These are phyloP conservation scores for Hansenula sp. DNA, from an alignment of 1,139 yeast species.

Conservation along the genomic window DNA sequence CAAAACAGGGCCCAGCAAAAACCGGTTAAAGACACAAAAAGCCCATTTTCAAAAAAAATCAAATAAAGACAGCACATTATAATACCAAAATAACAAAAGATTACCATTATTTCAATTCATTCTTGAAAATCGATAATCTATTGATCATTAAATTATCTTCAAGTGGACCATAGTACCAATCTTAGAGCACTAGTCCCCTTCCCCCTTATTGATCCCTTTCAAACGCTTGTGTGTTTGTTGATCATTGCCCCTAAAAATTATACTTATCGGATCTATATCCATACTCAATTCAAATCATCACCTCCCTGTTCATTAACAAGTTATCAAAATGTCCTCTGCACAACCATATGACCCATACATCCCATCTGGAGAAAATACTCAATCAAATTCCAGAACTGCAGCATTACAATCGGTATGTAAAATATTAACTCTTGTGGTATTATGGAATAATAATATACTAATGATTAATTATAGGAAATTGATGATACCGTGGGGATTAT, in stretches of 20 bases:
- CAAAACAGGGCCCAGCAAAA: too few relatives aligned
- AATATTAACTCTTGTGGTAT: neutral
- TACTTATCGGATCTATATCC: neutral
- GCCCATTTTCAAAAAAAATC: neutral
- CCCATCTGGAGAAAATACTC: conserved; percentile 50
- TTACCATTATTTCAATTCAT: too few relatives aligned
- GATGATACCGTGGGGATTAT: conserved; percentile 97
- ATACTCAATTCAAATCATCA: too few relatives aligned
- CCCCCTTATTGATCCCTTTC: too few relatives aligned
- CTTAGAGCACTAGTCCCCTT: too few relatives aligned
- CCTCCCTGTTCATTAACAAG: neutral
- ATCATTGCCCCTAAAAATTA: neutral
- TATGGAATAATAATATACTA: too few relatives aligned
- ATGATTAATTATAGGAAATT: conserved; percentile 57
- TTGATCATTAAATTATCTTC: too few relatives aligned
- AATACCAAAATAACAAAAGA: neutral
- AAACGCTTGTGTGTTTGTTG: too few relatives aligned
- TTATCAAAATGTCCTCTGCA: conserved; percentile 59
- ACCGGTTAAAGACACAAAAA: neutral
- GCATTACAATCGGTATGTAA: conserved; percentile 77
- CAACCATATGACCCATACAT: conserved; percentile 91
- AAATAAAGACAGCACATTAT: neutral
- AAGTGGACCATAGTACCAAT: too few relatives aligned
- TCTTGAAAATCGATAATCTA: too few relatives aligned
- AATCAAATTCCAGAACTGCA: conserved; percentile 66